Percentiles rank a stretch among this genome's conserved stretches.
Evolutionary conservation across 2,329 filamentous ascomycete species (phyloP).

Genomic region (Neoarthrinium moseri): DNA sequence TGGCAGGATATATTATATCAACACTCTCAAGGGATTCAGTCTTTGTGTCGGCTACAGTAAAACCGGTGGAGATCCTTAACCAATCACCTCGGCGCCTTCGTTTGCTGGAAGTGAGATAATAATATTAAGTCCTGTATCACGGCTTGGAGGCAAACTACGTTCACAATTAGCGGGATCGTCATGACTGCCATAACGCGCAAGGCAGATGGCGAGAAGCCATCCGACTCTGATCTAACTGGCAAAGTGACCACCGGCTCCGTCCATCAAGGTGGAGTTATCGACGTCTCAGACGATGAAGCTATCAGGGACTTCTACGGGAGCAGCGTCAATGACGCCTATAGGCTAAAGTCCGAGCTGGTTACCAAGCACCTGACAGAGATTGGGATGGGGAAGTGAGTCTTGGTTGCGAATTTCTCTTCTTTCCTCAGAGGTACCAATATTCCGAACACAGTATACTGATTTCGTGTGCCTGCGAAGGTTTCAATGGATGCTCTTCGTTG

Average conservation of each 20-base stretch:
- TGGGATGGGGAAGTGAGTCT: constrained; percentile 32
- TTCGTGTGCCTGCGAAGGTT: constrained; percentile 25
- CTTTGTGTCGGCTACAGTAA: no score
- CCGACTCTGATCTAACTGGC: not conserved
- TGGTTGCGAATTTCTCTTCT: not conserved
- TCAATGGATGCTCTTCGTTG: constrained; percentile 42
- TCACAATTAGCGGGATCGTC: no score
- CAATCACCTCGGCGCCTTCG: no score
- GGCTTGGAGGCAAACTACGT: no score
- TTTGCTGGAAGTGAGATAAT: no score
- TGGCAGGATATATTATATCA: no score
- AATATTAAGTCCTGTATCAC: no score
- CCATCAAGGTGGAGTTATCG: not conserved
- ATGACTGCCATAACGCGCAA: no score
- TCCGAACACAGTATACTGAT: not conserved
- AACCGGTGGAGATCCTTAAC: no score
- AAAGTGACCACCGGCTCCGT: not conserved
- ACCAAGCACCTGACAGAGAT: constrained; percentile 26
- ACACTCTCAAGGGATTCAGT: no score
- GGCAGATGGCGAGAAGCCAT: no score
- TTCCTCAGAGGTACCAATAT: not conserved
- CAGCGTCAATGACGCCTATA: constrained; percentile 27
- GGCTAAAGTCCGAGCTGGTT: constrained; percentile 31
- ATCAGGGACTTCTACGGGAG: constrained; percentile 36
- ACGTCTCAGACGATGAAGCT: constrained; percentile 26